Evolutionary conservation across 331 rosid species (phyloP), one percentile per base, ranked within the genome.

Genomic region (Acacia concinna): DNA sequence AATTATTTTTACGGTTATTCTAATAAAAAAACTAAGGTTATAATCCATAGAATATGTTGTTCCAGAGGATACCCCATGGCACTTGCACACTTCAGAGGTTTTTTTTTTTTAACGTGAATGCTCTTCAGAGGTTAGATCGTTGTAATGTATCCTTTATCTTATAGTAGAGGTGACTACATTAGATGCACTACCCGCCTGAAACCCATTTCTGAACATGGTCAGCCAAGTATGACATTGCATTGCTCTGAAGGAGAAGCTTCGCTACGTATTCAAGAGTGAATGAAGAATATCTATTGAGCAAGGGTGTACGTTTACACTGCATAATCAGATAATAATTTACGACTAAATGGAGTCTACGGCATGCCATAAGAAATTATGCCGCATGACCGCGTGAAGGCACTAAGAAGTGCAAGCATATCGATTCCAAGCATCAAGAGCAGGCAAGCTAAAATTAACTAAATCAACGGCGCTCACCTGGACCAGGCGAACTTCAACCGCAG

Each of bases 401-500:
- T 27, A 32, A 76, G 57, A 78, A 78, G 41, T 30, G n/a, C 67
- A 75, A 81, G 8, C 31, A 69, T 14, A 31, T 27, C 41, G 11
- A 23, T 57, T 20, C 68, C 73, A 40, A 70, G 78, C 73, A 72
- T 70, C 69, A 70, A 81, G n/a, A 70, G 59, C 59, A 78, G 28
- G 20, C 2, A 60, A 25, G 44, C 38, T 56, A 64, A 5, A n/a
- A 60, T 21, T 3, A 70, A 79, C 28, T 1, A 47, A 75, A 77
- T 70, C 67, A 46, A 68, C 23, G 67, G 32, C 84, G 23, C 83
- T 74, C 57, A 96, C 99, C 98, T 96, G 99, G 14, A 96, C 99
- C 17, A 96, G 93, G 57, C 97, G 97, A 82, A 96, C 92, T 89
- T 93, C 99, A 70, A 96, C 90, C 18, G 98, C 97, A 72, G 97